A percentile compares a stretch with the other conserved stretches of the same genome.
Conservation (phyloP, 768 basidiomycete species). For the Terana coerulea region DNA sequence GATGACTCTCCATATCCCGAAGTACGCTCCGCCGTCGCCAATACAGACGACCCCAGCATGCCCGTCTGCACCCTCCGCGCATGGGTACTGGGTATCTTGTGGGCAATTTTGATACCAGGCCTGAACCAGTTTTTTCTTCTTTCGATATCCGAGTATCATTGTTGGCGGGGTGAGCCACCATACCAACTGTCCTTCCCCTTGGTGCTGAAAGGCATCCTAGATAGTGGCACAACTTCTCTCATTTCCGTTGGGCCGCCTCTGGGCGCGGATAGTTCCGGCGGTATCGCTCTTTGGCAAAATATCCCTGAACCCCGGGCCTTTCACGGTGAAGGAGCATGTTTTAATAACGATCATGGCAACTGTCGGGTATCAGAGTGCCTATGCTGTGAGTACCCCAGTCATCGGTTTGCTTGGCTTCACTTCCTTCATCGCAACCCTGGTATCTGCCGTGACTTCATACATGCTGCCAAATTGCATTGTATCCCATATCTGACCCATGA, state of each 20-base stretch:
- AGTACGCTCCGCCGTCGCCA: constrained; percentile 72
- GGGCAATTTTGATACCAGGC: constrained; percentile 50
- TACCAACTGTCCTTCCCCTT: background rate
- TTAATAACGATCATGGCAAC: constrained; percentile 69
- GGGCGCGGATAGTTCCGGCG: constrained; percentile 58
- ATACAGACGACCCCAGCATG: constrained; percentile 65
- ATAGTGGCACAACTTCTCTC: constrained; percentile 70
- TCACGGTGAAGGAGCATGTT: constrained; percentile 75
- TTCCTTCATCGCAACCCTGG: constrained; percentile 19
- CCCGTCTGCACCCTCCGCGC: constrained; percentile 63
- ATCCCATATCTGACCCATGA: background rate
- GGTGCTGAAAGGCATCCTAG: constrained; percentile 12
- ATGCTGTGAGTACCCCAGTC: constrained; percentile 40
- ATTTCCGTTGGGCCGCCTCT: constrained; percentile 63
- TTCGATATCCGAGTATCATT: constrained; percentile 39
- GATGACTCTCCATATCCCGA: constrained; percentile 87
- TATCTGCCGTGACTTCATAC: constrained; percentile 35
- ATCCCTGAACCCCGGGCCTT: constrained; percentile 68
- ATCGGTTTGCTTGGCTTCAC: background rate
- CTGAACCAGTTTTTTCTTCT: constrained; percentile 51
- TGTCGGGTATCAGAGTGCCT: constrained; percentile 57
- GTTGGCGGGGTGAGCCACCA: constrained; percentile 19
- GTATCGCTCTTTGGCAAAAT: constrained; percentile 53
- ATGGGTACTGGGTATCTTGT: constrained; percentile 72
- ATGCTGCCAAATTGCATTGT: background rate